These are phyloP conservation scores for Sphagnum magellanicum DNA, from an alignment of 228 moss, liverwort and hornwort genomes.

Conservation along the genomic window DNA sequence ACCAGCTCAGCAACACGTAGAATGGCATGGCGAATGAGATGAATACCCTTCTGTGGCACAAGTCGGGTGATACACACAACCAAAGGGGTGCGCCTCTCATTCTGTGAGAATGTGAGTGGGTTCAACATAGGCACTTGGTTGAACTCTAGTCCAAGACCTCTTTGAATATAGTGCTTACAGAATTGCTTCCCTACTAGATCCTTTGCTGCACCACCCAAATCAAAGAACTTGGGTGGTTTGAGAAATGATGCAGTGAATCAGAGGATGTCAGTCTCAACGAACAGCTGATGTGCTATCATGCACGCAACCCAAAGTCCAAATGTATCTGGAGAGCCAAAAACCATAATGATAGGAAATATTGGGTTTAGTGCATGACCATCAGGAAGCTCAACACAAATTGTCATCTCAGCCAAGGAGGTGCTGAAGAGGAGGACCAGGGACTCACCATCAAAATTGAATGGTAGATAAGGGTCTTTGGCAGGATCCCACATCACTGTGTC, in stretches of 20 bases:
- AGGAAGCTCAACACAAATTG: background rate
- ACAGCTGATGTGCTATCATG: no score
- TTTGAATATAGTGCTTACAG: slow-evolving; percentile 35
- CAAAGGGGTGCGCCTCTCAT: slow-evolving; percentile 17
- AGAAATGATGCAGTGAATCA: background rate
- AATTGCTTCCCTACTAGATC: slow-evolving; percentile 28
- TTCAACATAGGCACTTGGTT: slow-evolving; percentile 14
- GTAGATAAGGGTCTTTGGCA: slow-evolving; percentile 25
- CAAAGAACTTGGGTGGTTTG: background rate
- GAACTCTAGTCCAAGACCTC: slow-evolving; percentile 29
- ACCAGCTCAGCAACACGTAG: slow-evolving; percentile 23
- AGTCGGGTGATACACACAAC: slow-evolving; percentile 45
- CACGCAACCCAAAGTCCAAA: background rate
- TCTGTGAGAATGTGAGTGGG: background rate
- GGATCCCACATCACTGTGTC: slow-evolving; percentile 42
- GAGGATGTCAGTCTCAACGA: no score
- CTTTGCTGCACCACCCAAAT: slow-evolving; percentile 19
- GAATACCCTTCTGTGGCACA: slow-evolving; percentile 49
- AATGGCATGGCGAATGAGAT: slow-evolving; percentile 41
- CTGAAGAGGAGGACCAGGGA: background rate
- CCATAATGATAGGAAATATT: background rate
- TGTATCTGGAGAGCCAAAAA: background rate
- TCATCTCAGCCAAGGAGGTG: no score
- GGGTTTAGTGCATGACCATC: background rate
- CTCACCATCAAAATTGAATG: slow-evolving; percentile 26